Percentiles rank a stretch among this genome's conserved stretches.
These are phyloP conservation scores for Phytophthora fragariaefolia DNA, from an alignment of 352 stramenopile genomes.

Conservation along the genomic window DNA sequence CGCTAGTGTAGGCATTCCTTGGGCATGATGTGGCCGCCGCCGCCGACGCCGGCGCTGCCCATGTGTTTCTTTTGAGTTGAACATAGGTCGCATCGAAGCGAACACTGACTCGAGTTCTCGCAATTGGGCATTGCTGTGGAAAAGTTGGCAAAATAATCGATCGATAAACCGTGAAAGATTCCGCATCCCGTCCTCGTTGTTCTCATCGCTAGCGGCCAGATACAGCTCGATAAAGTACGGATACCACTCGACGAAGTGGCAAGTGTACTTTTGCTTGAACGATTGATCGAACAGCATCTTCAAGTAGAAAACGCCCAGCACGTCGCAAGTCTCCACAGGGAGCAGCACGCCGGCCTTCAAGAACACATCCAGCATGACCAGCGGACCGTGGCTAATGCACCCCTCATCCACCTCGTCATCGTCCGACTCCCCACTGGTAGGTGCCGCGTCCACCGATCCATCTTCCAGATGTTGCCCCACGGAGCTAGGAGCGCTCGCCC, in stretches of 20 bases:
- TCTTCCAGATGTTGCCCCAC: no score
- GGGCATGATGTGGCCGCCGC: slow-evolving; percentile 12
- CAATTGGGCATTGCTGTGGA: slow-evolving; percentile 82
- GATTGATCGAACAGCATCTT: slow-evolving; percentile 82
- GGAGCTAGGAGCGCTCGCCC: no score
- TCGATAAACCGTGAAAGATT: slow-evolving; percentile 86
- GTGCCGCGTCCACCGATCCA: slow-evolving; percentile 15
- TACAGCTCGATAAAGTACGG: slow-evolving; percentile 83
- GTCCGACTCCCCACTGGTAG: slow-evolving; percentile 14
- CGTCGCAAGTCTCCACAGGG: slow-evolving; percentile 73
- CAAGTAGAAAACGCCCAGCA: slow-evolving; percentile 82
- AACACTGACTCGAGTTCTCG: slow-evolving; percentile 69
- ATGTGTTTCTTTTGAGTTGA: slow-evolving; percentile 17
- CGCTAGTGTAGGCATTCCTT: slow-evolving; percentile 13
- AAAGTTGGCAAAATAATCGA: slow-evolving; percentile 85
- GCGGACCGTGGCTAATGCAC: neutral
- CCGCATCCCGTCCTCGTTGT: slow-evolving; percentile 78
- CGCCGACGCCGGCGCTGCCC: slow-evolving; percentile 8
- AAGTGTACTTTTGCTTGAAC: slow-evolving; percentile 87
- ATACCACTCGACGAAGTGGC: slow-evolving; percentile 85
- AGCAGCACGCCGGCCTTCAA: slow-evolving; percentile 75
- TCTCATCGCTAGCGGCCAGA: slow-evolving; percentile 64
- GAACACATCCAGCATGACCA: slow-evolving; percentile 73
- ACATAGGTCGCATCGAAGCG: slow-evolving; percentile 30
- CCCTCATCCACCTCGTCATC: slow-evolving; percentile 24